Evolutionary conservation across 306 rosid genomes (phyloP).

Genomic region (Inga leiocalycina): DNA sequence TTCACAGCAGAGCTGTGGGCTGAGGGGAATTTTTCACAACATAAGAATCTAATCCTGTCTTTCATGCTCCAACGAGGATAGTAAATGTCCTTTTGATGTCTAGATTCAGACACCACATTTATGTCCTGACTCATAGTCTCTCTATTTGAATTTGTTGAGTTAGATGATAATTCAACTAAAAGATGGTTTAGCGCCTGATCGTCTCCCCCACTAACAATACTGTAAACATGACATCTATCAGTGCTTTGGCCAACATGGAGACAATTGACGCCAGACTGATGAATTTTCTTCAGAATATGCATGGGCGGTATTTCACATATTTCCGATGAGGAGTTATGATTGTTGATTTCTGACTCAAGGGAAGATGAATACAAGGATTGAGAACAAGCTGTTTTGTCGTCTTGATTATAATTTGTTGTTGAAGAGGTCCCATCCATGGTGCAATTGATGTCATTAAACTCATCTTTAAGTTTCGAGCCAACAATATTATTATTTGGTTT

Average conservation of each 20-base stretch:
- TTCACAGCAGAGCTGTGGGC: conserved; percentile 95
- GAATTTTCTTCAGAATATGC: conserved; percentile 56
- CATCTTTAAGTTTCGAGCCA: conserved; percentile 38
- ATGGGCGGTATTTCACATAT: conserved; percentile 69
- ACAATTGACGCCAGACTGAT: conserved; percentile 95
- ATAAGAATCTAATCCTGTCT: conserved; percentile 52
- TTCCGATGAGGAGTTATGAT: conserved; percentile 47
- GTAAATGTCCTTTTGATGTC: conserved; percentile 35
- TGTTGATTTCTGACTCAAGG: conserved; percentile 39
- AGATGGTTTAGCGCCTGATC: conserved; percentile 85
- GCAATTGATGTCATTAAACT: conserved; percentile 29
- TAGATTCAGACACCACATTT: conserved; percentile 33
- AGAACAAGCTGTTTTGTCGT: conserved; percentile 36
- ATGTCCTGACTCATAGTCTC: conserved; percentile 39
- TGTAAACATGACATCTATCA: conserved; percentile 48
- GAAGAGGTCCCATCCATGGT: conserved; percentile 38
- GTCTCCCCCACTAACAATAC: conserved; percentile 87
- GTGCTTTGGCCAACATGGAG: conserved; percentile 60
- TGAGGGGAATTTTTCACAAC: conserved; percentile 54
- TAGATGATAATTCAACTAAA: conserved; percentile 52
- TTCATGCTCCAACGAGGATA: conserved; percentile 39
- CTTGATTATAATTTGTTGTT: conserved; percentile 41
- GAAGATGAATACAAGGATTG: conserved; percentile 41
- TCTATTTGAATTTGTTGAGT: conserved; percentile 35
- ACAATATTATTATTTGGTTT: conserved; percentile 30